Conservation (phyloP, 2,329 filamentous ascomycete species). For the Teratosphaeria zuluensis region DNA sequence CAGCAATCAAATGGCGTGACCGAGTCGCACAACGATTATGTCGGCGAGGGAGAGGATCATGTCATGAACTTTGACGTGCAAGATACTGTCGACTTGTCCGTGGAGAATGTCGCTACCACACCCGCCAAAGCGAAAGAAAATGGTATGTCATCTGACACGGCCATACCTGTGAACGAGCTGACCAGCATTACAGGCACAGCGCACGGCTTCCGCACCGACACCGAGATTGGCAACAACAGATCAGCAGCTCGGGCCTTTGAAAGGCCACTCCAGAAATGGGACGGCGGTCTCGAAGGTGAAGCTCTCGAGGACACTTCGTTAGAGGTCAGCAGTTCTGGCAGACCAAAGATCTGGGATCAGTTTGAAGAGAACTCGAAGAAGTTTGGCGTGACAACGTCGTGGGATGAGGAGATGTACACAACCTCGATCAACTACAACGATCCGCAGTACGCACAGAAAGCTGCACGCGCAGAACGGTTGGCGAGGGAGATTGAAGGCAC, state of each 20-base stretch:
- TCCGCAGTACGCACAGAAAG: slow-evolving; percentile 68
- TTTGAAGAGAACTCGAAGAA: slow-evolving; percentile 81
- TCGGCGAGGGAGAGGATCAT: slow-evolving; percentile 39
- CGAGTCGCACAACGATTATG: slow-evolving; percentile 32
- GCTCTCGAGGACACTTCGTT: slow-evolving; percentile 52
- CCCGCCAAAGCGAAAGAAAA: slow-evolving; percentile 45
- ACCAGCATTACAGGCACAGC: slow-evolving; percentile 1
- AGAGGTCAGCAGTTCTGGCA: slow-evolving; percentile 23
- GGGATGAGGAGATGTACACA: slow-evolving; percentile 91
- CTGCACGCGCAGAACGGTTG: slow-evolving; percentile 70
- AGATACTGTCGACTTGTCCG: slow-evolving; percentile 49
- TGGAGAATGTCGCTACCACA: slow-evolving; percentile 45
- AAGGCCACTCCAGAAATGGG: slow-evolving; percentile 72
- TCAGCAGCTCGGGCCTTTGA: slow-evolving; percentile 51
- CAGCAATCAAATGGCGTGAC: slow-evolving; percentile 37
- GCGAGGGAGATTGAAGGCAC: slow-evolving; percentile 83
- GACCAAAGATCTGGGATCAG: slow-evolving; percentile 65
- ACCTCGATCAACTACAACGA: slow-evolving; percentile 78
- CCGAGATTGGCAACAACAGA: slow-evolving; percentile 66
- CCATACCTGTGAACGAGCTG: background rate
- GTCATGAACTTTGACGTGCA: slow-evolving; percentile 53
- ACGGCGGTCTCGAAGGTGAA: slow-evolving; percentile 39
- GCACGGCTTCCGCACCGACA: slow-evolving; percentile 65
- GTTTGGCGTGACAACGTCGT: slow-evolving; percentile 81
- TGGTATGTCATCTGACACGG: slow-evolving; percentile 34